phyloP scores from a whole-genome alignment of 192 early-diverging fungal genomes.

The Allomyces arbusculus region DNA sequence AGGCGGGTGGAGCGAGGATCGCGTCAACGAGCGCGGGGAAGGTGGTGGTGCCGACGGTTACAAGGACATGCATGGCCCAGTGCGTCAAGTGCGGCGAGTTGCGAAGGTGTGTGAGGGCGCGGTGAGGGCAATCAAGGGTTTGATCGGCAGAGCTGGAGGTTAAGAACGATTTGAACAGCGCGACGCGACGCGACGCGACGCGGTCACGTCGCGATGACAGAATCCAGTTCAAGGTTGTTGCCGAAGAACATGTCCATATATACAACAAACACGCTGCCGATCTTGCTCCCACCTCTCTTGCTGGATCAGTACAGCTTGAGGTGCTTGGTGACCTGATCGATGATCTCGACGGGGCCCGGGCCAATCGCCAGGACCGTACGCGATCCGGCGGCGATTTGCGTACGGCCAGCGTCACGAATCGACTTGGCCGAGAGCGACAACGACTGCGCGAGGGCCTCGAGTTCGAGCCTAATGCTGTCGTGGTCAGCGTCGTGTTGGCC shows the following conservation, averaged over 20 bases:
- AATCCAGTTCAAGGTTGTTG: no score
- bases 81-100: no score
- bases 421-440: slow-evolving; percentile 42
- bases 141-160: no score
- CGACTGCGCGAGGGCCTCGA: slow-evolving; percentile 37
- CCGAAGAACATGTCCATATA: no score
- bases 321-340: slow-evolving; percentile 31
- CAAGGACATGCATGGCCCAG: not conserved
- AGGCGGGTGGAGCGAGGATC: not conserved
- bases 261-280: no score
- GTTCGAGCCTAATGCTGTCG: slow-evolving; percentile 23
- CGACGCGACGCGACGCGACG: no score
- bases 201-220: no score
- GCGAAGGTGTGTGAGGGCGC: no score
- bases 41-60: not conserved
- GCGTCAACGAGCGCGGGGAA: not conserved
- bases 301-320: slow-evolving; percentile 28
- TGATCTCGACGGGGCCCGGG: slow-evolving; percentile 37
- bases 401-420: slow-evolving; percentile 80
- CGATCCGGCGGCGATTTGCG: slow-evolving; percentile 78
- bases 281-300: no score
- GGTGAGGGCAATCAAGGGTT: no score
- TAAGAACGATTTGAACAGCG: no score
- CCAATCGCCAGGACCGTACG: slow-evolving; percentile 84
- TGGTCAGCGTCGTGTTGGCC: slow-evolving; percentile 6